Evolutionary conservation across 1,284 basidiomycete species (phyloP).

Genomic region (Fomitopsis palustris): DNA sequence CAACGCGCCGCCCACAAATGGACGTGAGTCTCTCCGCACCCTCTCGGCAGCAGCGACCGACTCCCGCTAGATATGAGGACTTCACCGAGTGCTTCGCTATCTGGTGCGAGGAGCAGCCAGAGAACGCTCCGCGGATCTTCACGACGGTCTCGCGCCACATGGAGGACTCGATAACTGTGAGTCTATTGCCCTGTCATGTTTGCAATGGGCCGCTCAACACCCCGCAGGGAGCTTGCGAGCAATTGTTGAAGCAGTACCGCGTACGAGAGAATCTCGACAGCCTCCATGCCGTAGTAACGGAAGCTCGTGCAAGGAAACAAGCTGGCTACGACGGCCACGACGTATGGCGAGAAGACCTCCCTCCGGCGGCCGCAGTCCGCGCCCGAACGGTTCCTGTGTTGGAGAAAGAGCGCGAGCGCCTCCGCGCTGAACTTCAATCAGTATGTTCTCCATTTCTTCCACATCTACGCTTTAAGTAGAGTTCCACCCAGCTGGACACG

Average conservation of each 20-base stretch:
- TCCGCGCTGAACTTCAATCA: constrained; percentile 46
- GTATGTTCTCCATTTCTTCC: constrained; percentile 30
- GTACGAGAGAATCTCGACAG: constrained; percentile 66
- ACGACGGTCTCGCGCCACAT: constrained; percentile 67
- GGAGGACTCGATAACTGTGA: constrained; percentile 60
- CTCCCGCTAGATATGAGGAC: constrained; percentile 60
- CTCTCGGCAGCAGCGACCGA: background rate
- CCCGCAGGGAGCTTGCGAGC: constrained; percentile 40
- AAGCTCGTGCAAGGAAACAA: constrained; percentile 62
- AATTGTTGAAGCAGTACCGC: constrained; percentile 58
- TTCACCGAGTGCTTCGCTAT: constrained; percentile 74
- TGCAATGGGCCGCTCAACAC: background rate
- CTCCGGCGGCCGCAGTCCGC: constrained; percentile 55
- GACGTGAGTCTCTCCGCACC: constrained; percentile 56
- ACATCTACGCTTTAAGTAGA: background rate
- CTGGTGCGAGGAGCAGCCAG: constrained; percentile 71
- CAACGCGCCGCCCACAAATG: constrained; percentile 76
- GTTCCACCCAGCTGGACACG: constrained; percentile 47
- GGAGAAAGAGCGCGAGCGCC: constrained; percentile 47
- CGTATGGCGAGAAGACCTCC: constrained; percentile 57
- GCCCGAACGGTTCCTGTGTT: constrained; percentile 60
- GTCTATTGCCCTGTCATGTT: constrained; percentile 14
- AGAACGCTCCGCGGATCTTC: constrained; percentile 61
- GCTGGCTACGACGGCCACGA: constrained; percentile 44
- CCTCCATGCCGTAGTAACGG: constrained; percentile 63